Evolutionary conservation across 805 yeast genomes (phyloP).

Genomic region (Brettanomyces bruxellensis): DNA sequence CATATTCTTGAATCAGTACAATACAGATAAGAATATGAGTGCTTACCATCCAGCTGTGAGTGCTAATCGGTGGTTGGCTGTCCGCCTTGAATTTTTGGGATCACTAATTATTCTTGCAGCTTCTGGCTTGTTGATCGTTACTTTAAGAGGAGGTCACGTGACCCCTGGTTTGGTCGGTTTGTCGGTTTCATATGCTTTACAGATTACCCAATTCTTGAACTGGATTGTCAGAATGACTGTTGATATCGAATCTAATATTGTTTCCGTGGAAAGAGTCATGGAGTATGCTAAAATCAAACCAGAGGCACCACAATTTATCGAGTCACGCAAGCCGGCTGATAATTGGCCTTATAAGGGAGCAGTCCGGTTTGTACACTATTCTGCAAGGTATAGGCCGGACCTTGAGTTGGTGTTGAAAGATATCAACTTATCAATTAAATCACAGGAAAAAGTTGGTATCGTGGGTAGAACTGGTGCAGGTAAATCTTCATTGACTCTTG

Average conservation of each 20-base stretch:
- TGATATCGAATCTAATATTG: constrained; percentile 95
- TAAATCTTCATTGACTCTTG: constrained; percentile 76
- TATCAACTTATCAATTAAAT: constrained; percentile 52
- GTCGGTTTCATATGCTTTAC: constrained; percentile 86
- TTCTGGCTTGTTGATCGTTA: constrained; percentile 69
- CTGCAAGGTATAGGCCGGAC: constrained; percentile 78
- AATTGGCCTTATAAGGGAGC: constrained; percentile 71
- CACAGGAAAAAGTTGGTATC: constrained; percentile 84
- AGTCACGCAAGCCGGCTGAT: constrained; percentile 45
- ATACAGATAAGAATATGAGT: constrained; percentile 79
- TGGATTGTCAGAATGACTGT: constrained; percentile 99
- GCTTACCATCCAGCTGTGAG: constrained; percentile 89
- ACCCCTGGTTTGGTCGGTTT: constrained; percentile 92
- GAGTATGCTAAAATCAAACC: constrained; percentile 44
- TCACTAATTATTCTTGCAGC: constrained; percentile 81
- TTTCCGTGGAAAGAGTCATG: constrained; percentile 60
- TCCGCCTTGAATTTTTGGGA: constrained; percentile 85
- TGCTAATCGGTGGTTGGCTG: constrained; percentile 97
- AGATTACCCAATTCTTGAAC: constrained; percentile 85
- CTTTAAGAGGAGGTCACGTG: constrained; percentile 58
- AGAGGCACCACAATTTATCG: constrained; percentile 67
- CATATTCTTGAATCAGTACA: constrained; percentile 50
- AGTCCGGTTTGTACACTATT: constrained; percentile 59
- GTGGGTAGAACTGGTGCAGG: constrained; percentile 99
- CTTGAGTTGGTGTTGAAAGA: constrained; percentile 71